Evolutionary conservation across 768 basidiomycete genomes (phyloP), one percentile per base, ranked within the genome.

Genomic region (Aureoboletus auriporus): DNA sequence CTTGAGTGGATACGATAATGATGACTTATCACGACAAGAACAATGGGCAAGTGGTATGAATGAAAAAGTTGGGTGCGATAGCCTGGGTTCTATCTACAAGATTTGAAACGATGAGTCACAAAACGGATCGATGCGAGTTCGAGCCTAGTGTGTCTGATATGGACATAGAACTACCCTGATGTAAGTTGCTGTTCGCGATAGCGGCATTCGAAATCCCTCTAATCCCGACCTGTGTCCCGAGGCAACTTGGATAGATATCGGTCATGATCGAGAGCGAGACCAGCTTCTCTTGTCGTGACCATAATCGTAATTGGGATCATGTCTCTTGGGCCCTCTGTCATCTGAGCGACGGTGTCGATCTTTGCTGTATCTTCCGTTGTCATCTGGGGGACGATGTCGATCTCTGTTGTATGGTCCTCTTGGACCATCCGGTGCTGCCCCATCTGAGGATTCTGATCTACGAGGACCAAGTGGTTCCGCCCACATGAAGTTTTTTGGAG

Each of bases 391-490:
- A 49, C 43, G 42, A 43, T 23, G 49, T 28, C 57, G 57, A 47
- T 57, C 54, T 13, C 35, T 46, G 42, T 17, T 29, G 13, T 65
- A 47, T 23, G 57, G 30, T 12, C 55, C 57, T 42, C 64, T 51
- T 26, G 57, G 61, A 17, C 56, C 39, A 23, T 65, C 63, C 8
- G 34, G 46, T 26, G 23, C 17, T 9, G 42, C 28, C 31, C 57
- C 49, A 13, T 53, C 52, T 5, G 42, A 61, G 1, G 66, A 52
- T 4, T 27, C 20, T 30, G 64, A 53, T 47, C 55, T 49, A 10
- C 61, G 44, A 17, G 50, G 56, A 20, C 50, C 51, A 14, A 55
- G 41, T 14, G 53, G 53, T 50, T 60, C 55, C 35, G 57, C 57
- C 4, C 57, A 62, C n/a, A 46, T 50, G 12, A 47, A 41, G 14